These are phyloP conservation scores for Bigelowiella natans DNA, from an alignment of 78 protist genomes.

Conservation along the genomic window DNA sequence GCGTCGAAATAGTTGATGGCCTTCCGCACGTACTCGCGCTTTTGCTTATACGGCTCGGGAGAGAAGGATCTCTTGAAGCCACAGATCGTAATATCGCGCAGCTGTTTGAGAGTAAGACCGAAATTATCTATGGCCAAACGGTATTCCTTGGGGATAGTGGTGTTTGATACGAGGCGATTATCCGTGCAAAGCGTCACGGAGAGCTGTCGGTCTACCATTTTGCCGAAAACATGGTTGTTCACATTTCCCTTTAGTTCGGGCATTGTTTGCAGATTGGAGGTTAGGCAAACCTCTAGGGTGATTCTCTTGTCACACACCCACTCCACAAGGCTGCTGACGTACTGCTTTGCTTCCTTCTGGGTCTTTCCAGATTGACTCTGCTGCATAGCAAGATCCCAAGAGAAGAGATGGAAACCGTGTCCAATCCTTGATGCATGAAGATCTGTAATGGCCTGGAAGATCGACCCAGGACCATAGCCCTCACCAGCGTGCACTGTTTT, in stretches of 20 bases:
- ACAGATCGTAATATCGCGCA: background rate
- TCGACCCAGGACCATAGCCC: too few species aligned
- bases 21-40: too few species aligned
- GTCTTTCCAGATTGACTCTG: background rate
- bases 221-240: background rate
- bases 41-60: too few species aligned
- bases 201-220: background rate
- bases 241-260: background rate
- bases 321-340: constrained; percentile 1
- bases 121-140: background rate
- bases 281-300: constrained; percentile 36
- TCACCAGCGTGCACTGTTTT: too few species aligned
- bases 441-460: too few species aligned
- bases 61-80: constrained; percentile 10
- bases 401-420: constrained; percentile 28
- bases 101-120: background rate
- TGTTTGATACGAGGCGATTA: constrained; percentile 18
- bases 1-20: too few species aligned
- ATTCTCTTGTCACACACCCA: background rate
- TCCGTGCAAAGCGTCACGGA: constrained; percentile 20
- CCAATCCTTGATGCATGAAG: constrained; percentile 19
- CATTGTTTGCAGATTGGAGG: constrained; percentile 49
- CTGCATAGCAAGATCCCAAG: background rate
- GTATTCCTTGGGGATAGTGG: constrained; percentile 12
- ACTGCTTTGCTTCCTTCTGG: background rate